A percentile compares a stretch with the other conserved stretches of the same genome.
Evolutionary conservation across 441 rosid species (phyloP).

Genomic region (Jatropha podagrica): DNA sequence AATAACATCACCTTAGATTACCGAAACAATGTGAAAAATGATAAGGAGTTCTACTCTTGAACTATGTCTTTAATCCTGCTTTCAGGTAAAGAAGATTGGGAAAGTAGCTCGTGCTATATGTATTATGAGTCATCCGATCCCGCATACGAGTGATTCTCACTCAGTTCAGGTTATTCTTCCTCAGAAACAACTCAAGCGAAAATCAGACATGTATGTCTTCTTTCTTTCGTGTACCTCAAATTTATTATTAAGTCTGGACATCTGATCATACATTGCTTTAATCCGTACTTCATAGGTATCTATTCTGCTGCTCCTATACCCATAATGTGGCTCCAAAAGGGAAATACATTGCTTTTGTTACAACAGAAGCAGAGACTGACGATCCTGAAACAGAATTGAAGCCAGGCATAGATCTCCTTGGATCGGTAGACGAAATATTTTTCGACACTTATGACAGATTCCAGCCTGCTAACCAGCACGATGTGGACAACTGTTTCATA

Average conservation of each 20-base stretch:
- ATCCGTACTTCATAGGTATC: background rate
- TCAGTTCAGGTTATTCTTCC: conserved; percentile 82
- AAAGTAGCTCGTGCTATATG: conserved; percentile 80
- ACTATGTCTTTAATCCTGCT: conserved; percentile 1
- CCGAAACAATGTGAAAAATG: background rate
- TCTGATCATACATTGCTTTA: background rate
- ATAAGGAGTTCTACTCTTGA: background rate
- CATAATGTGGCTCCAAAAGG: conserved; percentile 10
- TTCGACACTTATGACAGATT: conserved; percentile 1
- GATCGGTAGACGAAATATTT: background rate
- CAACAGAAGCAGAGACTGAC: conserved; percentile 5
- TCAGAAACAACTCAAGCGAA: conserved; percentile 80
- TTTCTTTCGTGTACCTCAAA: background rate
- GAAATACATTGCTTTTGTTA: conserved; percentile 10
- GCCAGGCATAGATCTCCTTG: conserved; percentile 3
- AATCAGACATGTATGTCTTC: conserved; percentile 64
- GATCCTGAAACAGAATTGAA: conserved; percentile 11
- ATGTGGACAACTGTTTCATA: background rate
- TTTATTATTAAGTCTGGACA: background rate
- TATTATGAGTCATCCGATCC: conserved; percentile 83
- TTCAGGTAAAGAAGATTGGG: conserved; percentile 71
- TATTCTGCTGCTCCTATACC: conserved; percentile 10
- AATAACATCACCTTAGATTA: too few relatives aligned
- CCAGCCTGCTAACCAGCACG: background rate
- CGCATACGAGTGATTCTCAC: conserved; percentile 71